Conservation (phyloP, 225 moss, liverwort and hornwort species). For the Sphagnum tenellum region DNA sequence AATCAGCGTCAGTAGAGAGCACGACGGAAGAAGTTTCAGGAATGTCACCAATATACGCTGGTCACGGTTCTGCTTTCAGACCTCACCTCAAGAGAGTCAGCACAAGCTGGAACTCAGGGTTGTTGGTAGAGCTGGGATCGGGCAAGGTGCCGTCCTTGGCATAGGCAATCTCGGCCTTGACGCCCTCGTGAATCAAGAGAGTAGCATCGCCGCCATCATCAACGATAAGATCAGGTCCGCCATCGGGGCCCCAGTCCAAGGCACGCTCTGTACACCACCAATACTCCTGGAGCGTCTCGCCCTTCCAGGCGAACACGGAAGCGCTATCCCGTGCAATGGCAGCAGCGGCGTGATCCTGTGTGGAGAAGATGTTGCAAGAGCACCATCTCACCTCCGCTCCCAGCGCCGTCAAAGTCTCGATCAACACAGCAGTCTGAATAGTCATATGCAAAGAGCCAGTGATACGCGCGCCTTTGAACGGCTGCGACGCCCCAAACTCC, state of each 20-base stretch:
- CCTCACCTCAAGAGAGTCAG: constrained; percentile 46
- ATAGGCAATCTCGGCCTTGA: constrained; percentile 86
- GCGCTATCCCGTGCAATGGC: constrained; percentile 87
- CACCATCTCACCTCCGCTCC: constrained; percentile 97
- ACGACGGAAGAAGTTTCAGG: no score
- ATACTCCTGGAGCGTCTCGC: constrained; percentile 92
- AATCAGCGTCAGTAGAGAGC: no score
- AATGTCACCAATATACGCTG: no score
- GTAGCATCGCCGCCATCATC: constrained; percentile 96
- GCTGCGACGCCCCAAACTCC: constrained; percentile 72
- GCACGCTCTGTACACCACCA: constrained; percentile 99
- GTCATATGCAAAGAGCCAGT: constrained; percentile 97
- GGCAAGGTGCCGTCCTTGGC: constrained; percentile 72
- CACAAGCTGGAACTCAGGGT: constrained; percentile 87
- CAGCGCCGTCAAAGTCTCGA: constrained; percentile 80
- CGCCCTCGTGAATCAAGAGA: constrained; percentile 90
- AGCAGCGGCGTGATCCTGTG: constrained; percentile 89
- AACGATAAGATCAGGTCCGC: constrained; percentile 90
- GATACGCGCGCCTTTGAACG: constrained; percentile 84
- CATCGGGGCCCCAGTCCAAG: constrained; percentile 78
- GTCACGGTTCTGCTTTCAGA: no score
- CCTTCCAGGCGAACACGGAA: constrained; percentile 97
- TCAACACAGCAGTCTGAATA: constrained; percentile 81
- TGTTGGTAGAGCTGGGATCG: constrained; percentile 63
- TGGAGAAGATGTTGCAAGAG: constrained; percentile 95